Conservation (phyloP, 176 grass and related monocot genomes). For the Tillandsia fasciculata region DNA sequence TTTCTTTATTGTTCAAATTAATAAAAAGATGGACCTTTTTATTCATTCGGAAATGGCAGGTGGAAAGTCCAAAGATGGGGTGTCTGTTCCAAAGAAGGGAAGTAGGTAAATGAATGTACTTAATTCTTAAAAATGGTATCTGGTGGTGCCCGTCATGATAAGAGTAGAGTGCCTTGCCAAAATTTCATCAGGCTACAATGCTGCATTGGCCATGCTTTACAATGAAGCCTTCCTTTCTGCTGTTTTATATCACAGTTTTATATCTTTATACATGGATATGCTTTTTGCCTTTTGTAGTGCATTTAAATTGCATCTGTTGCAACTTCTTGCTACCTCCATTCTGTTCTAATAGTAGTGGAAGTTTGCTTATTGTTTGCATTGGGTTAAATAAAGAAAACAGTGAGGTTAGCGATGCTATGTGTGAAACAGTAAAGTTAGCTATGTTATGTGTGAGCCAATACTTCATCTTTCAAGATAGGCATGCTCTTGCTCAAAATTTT, state of each 20-base stretch:
- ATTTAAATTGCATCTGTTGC: background rate
- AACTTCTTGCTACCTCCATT: background rate
- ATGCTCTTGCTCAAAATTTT: too few species aligned
- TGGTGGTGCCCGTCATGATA: conserved; percentile 33
- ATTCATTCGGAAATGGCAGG: conserved; percentile 93
- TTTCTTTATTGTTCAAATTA: conserved; percentile 77
- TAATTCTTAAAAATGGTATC: conserved; percentile 71
- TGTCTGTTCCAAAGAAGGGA: conserved; percentile 99
- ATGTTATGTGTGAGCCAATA: too few species aligned
- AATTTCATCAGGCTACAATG: conserved; percentile 23
- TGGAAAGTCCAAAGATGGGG: conserved; percentile 99
- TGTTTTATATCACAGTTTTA: conserved; percentile 11
- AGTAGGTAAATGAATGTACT: conserved; percentile 99
- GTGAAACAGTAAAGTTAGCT: too few species aligned
- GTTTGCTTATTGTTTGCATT: background rate
- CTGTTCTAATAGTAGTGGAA: background rate
- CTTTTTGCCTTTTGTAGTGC: background rate
- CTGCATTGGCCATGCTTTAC: background rate
- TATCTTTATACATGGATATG: background rate
- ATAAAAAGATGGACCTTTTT: conserved; percentile 76
- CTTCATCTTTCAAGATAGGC: too few species aligned
- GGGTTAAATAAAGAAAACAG: background rate
- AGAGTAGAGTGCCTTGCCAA: conserved; percentile 9
- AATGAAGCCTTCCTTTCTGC: conserved; percentile 10
- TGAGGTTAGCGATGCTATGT: too few species aligned